Evolutionary conservation across 169 alveolate genomes (phyloP).

Genomic region (Besnoitia besnoiti): DNA sequence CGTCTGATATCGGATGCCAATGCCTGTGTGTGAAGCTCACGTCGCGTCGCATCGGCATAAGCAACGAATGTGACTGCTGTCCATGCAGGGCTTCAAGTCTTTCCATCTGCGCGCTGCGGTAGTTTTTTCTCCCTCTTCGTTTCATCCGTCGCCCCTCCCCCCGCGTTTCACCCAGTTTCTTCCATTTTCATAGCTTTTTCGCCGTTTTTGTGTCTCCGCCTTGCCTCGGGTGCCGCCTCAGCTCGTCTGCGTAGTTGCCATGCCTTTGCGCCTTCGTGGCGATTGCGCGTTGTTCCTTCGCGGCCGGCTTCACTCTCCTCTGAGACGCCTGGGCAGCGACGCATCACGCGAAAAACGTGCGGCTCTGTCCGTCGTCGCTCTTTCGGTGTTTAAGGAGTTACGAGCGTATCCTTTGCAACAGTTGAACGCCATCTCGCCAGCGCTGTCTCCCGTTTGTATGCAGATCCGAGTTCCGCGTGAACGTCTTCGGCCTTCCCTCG

Average conservation of each 20-base stretch:
- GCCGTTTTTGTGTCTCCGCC: neutral
- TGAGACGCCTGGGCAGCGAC: neutral
- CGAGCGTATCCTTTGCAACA: no score
- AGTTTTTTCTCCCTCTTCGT: neutral
- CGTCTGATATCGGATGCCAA: no score
- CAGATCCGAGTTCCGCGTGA: constrained; percentile 80
- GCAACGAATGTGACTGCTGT: no score
- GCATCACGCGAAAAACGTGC: neutral
- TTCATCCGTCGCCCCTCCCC: neutral
- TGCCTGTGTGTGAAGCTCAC: no score
- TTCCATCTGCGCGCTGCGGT: neutral
- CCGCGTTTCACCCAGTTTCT: neutral
- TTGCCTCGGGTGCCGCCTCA: neutral
- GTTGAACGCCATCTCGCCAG: neutral
- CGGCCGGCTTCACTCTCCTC: neutral
- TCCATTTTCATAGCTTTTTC: neutral
- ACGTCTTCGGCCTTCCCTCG: constrained; percentile 80
- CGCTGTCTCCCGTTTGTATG: no score
- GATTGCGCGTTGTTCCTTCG: no score
- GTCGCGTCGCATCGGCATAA: no score
- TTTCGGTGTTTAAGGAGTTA: no score
- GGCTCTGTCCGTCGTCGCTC: no score
- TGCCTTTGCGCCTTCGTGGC: no score
- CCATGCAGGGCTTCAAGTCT: no score
- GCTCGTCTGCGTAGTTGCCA: neutral